These are phyloP conservation scores for Jackrogersella multiformis DNA, from an alignment of 495 filamentous ascomycete species.

Conservation along the genomic window DNA sequence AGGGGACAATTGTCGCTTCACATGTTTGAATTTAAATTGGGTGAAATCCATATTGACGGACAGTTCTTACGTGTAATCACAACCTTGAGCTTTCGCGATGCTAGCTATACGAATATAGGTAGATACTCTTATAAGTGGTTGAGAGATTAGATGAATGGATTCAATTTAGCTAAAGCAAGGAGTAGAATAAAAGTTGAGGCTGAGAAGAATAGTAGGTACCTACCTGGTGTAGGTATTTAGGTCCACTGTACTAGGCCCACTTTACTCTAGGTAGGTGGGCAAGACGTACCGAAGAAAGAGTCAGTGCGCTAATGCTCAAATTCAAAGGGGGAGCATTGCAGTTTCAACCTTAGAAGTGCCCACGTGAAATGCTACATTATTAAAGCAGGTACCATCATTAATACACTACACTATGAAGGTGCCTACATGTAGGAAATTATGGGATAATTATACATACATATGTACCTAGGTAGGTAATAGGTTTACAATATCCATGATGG, in stretches of 20 bases:
- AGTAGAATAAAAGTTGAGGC: background rate
- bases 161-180: background rate
- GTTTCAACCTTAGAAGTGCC: conserved; percentile 32
- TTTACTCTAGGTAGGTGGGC: no score
- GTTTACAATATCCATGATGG: no score
- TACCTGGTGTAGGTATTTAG: no score
- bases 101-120: background rate
- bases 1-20: background rate
- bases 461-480: no score
- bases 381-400: background rate
- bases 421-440: no score
- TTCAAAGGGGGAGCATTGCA: conserved; percentile 1
- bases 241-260: no score
- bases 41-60: no score
- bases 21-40: background rate
- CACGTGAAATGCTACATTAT: conserved; percentile 34
- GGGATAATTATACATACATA: no score
- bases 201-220: conserved; percentile 5
- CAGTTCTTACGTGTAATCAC: no score
- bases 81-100: no score
- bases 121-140: background rate
- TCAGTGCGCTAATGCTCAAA: conserved; percentile 28
- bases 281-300: background rate
- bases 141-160: background rate
- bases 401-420: background rate